phyloP scores from a whole-genome alignment of 2,329 filamentous ascomycete genomes.

The Colletotrichum echinochloae region DNA sequence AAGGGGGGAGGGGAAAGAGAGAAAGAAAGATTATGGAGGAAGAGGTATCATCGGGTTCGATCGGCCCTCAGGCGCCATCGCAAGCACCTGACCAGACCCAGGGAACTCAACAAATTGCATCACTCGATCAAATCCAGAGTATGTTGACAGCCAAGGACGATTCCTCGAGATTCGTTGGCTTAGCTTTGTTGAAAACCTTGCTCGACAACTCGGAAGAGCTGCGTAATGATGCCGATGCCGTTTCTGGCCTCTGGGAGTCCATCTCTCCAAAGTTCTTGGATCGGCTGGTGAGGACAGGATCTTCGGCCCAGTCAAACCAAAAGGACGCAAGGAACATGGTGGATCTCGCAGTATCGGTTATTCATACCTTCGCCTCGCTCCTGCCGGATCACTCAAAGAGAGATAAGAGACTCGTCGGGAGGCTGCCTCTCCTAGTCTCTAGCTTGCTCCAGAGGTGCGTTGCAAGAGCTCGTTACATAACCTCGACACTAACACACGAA shows the following conservation, averaged over 20 bases:
- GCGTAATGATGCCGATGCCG: slow-evolving; percentile 57
- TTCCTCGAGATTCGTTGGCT: slow-evolving; percentile 75
- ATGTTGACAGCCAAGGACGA: slow-evolving; percentile 72
- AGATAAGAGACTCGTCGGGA: slow-evolving; percentile 61
- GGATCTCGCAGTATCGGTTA: slow-evolving; percentile 70
- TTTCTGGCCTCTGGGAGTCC: slow-evolving; percentile 68
- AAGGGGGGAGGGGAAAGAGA: too few relatives aligned
- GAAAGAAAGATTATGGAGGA: slow-evolving; percentile 17
- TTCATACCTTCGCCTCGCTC: slow-evolving; percentile 71
- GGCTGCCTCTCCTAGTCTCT: slow-evolving; percentile 65
- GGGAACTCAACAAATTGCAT: slow-evolving; percentile 37
- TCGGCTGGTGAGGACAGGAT: slow-evolving; percentile 69
- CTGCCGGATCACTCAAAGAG: slow-evolving; percentile 62
- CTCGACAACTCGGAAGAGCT: slow-evolving; percentile 70
- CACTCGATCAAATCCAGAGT: slow-evolving; percentile 63
- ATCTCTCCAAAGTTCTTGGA: slow-evolving; percentile 74
- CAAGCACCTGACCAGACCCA: slow-evolving; percentile 19
- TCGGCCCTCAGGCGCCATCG: slow-evolving; percentile 4
- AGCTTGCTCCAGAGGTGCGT: slow-evolving; percentile 65
- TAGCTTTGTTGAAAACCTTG: slow-evolving; percentile 74
- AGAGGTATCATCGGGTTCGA: not conserved
- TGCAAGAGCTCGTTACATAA: not conserved
- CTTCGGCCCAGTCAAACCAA: slow-evolving; percentile 49
- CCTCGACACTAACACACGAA: not conserved
- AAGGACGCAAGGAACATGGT: slow-evolving; percentile 70